Evolutionary conservation across 2,329 filamentous ascomycete genomes (phyloP).

Genomic region (Aspergillus sp.): DNA sequence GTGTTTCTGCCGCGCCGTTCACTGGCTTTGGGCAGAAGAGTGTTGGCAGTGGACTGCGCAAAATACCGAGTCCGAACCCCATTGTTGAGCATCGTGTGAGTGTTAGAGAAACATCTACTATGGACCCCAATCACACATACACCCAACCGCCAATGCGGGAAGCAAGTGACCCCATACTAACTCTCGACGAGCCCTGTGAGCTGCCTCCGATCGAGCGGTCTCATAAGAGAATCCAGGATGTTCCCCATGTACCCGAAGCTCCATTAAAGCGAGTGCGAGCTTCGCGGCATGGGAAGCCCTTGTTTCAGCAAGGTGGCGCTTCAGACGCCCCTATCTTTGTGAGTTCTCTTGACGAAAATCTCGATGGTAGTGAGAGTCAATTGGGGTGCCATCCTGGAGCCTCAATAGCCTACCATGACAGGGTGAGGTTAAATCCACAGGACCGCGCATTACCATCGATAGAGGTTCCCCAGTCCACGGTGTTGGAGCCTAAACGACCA

Average conservation of each 20-base stretch:
- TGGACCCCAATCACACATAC: not conserved
- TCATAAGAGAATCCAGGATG: conserved; percentile 10
- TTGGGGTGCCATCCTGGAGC: conserved; percentile 10
- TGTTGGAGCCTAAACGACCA: conserved; percentile 14
- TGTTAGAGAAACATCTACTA: conserved; percentile 2
- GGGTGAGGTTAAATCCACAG: conserved; percentile 14
- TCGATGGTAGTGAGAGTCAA: conserved; percentile 10
- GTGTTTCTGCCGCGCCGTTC: conserved; percentile 9
- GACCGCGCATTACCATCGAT: conserved; percentile 29
- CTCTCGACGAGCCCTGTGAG: conserved; percentile 15
- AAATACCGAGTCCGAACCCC: conserved; percentile 3
- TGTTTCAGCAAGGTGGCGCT: conserved; percentile 9
- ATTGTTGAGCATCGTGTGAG: conserved; percentile 13
- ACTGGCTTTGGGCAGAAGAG: conserved; percentile 7
- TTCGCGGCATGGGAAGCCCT: conserved; percentile 10
- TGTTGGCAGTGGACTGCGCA: conserved; percentile 6
- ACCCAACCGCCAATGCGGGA: conserved; percentile 1
- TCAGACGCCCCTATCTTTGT: conserved; percentile 24
- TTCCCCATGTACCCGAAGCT: conserved; percentile 13
- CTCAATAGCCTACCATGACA: conserved; percentile 8
- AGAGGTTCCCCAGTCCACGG: conserved; percentile 16
- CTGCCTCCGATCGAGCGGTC: conserved; percentile 9
- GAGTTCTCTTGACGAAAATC: conserved; percentile 17
- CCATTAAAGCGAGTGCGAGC: conserved; percentile 13
- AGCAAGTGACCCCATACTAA: conserved; percentile 13